These are phyloP conservation scores for Erodium maritimum DNA, from an alignment of 345 rosid genomes.

Conservation along the genomic window DNA sequence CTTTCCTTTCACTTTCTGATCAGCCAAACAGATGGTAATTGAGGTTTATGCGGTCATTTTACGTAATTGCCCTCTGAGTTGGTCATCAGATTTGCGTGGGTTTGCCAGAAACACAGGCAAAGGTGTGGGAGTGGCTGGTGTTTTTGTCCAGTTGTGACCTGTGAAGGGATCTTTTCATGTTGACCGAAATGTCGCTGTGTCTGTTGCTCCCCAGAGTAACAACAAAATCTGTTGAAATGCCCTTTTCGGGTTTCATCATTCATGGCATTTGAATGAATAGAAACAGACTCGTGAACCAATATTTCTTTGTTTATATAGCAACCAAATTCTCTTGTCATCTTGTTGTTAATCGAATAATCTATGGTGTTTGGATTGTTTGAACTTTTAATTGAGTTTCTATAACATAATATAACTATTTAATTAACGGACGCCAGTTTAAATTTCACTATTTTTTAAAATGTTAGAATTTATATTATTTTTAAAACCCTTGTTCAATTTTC, in stretches of 20 bases:
- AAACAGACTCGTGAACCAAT: neutral
- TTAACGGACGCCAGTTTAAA: too few species aligned
- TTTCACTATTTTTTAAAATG: too few species aligned
- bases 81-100: neutral
- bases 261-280: neutral
- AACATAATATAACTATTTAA: too few species aligned
- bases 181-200: neutral
- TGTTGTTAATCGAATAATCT: neutral
- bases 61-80: neutral
- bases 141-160: constrained; percentile 6
- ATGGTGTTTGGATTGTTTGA: neutral
- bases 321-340: too few species aligned
- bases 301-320: too few species aligned
- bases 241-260: neutral
- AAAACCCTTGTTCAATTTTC: too few species aligned
- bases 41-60: neutral
- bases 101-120: constrained; percentile 1
- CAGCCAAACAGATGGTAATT: constrained; percentile 10
- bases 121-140: constrained; percentile 5
- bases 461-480: too few species aligned
- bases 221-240: neutral
- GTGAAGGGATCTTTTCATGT: neutral
- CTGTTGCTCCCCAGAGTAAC: neutral
- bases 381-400: too few species aligned
- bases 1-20: constrained; percentile 4